Evolutionary conservation across 139 green algal genomes (phyloP), one percentile per base, ranked within the genome.

Genomic region (Coelastrella sp.): DNA sequence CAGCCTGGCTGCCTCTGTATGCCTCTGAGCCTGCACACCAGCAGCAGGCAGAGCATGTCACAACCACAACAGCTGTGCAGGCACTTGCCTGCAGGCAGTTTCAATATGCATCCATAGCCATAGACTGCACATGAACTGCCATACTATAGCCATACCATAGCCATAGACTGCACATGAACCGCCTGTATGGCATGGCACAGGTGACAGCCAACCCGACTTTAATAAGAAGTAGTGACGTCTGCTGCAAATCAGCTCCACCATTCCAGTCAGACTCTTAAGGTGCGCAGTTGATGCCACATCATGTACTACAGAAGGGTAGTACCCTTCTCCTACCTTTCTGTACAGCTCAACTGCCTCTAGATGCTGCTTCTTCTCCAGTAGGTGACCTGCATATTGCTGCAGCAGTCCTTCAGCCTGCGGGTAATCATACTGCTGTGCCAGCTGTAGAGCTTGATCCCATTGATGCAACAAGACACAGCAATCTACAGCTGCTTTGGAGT

Each of bases 401-500:
- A 97, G 89, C 79, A 96, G 87, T 64, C 53, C 83, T 88, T 96
- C 93, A 40, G 71, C 79, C 86, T 92, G 88, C 6, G 79, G 71
- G 63, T 90, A 93, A 62, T 90, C 88, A 82, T 92, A 84, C 66
- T 89, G 62, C 85, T 94, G 87, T 5, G 95, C 94, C 35, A 98
- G 85, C 34, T 80, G 66, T 43, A 96, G 89, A 0, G 85, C 94
- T 76, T 94, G 89, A 81, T 95, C 92, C 95, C 95, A 98, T 71
- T 97, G 91, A 88, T 97, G 96, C n/a, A 97, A 89, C 76, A 92
- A 78, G 43, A 96, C 85, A 84, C 92, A 97, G 85, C 90, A 94
- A 68, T 98, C 94, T 13, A 98, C 89, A 8, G 93, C 95, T 0
- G 85, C 80, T 91, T 96, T 95, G 57, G 89, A 89, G 84, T 96